Evolutionary conservation across 2,329 filamentous ascomycete genomes (phyloP), one percentile per base, ranked within the genome.

Genomic region (Pestalotiopsis sp.): DNA sequence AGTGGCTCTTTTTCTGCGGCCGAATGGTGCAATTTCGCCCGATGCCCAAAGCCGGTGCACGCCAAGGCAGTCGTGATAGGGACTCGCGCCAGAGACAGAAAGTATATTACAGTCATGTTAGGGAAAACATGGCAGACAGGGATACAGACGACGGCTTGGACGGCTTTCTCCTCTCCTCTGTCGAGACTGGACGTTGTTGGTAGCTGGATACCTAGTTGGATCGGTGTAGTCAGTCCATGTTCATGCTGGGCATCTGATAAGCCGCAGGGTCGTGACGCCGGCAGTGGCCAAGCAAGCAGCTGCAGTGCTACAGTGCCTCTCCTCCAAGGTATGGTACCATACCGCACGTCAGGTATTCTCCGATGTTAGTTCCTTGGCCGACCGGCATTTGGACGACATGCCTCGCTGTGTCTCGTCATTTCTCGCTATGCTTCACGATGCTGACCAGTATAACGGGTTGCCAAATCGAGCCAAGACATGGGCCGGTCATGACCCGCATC

Each of bases 381-480:
- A 59, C 57, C 57, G 57, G 57, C 57, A 59, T 36, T 59, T 59
- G 57, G 12, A 27, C 20, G 27, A 52, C 6, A 52, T 52, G 45
- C 41, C 41, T 49, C 41, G 41, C 13, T 14, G 2, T 49, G 14
- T 20, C 14, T 52, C 45, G 45, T 9, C 45, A 52, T n/a, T 6
- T 20, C 45, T 52, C 45, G 45, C 17, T 17, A 52, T 52, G 45
- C 45, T 20, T 52, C 20, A n/a, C 31, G 31, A 36, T 36, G 31
- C 31, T 36, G 31, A 52, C 45, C 20, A 59, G 57, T 27, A 36
- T 59, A 59, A 59, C 60, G 31, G 31, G 36, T 63, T 63, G 60
- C 60, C 60, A 25, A 20, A 63, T 63, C 20, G 60, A 45, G 60
- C 20, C 36, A 36, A 59, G 60, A 63, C 11, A 63, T 63, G 12